These are phyloP conservation scores for Arachis stenosperma DNA, from an alignment of 306 rosid genomes.

Conservation along the genomic window DNA sequence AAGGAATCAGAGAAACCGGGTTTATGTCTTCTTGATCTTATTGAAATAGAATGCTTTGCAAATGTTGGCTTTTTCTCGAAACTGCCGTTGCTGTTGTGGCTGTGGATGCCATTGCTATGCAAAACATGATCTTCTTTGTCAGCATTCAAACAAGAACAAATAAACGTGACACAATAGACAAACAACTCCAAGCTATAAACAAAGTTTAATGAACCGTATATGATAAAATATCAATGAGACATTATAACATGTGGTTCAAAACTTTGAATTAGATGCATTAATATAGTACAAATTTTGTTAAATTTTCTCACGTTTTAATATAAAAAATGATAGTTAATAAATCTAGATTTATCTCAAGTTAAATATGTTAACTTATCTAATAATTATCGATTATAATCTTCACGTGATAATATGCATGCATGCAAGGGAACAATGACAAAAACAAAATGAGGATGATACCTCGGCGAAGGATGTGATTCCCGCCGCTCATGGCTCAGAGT, in stretches of 20 bases:
- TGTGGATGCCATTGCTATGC: slow-evolving; percentile 57
- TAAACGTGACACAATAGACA: slow-evolving; percentile 43
- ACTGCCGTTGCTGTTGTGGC: slow-evolving; percentile 32
- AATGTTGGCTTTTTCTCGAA: slow-evolving; percentile 41
- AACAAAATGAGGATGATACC: no score
- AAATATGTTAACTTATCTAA: no score
- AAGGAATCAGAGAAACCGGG: slow-evolving; percentile 68
- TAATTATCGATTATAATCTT: no score
- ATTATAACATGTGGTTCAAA: slow-evolving; percentile 26
- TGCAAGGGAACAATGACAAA: no score
- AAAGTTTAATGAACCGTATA: slow-evolving; percentile 29
- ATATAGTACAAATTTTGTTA: no score
- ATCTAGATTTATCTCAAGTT: no score
- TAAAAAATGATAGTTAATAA: no score
- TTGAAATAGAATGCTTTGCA: slow-evolving; percentile 13
- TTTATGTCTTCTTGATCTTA: slow-evolving; percentile 49
- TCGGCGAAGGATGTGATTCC: no score
- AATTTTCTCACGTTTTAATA: no score
- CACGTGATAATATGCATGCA: no score
- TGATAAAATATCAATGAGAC: slow-evolving; percentile 27
- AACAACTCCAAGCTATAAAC: background rate
- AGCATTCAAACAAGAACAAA: slow-evolving; percentile 39
- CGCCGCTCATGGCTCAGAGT: no score
- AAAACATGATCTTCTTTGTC: slow-evolving; percentile 44
- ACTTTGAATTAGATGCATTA: background rate